Evolutionary conservation across 2,329 filamentous ascomycete genomes (phyloP).

Genomic region (Trichoderma simmonsii): DNA sequence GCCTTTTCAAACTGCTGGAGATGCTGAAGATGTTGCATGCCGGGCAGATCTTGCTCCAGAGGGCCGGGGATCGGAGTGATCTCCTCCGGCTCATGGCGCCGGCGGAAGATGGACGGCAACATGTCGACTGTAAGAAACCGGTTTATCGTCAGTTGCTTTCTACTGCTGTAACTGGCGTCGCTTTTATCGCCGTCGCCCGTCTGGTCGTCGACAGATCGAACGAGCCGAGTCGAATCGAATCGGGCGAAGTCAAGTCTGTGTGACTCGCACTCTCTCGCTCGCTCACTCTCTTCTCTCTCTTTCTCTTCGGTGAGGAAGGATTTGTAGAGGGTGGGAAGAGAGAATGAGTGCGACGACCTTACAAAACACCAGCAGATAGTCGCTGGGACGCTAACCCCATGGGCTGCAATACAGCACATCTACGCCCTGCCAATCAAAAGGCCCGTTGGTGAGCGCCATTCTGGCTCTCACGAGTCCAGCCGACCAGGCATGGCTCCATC

Average conservation of each 20-base stretch:
- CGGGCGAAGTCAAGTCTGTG: conserved; percentile 8
- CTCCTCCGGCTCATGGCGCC: conserved; percentile 45
- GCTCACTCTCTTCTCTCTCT: background rate
- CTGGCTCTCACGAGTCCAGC: conserved; percentile 2
- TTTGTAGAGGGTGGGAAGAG: conserved; percentile 1
- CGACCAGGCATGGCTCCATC: conserved; percentile 1
- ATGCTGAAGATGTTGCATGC: conserved; percentile 42
- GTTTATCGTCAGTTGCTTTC: background rate
- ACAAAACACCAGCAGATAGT: conserved; percentile 4
- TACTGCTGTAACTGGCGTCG: background rate
- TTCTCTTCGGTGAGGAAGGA: background rate
- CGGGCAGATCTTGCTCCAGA: conserved; percentile 39
- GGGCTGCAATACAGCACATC: conserved; percentile 9
- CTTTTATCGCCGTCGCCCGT: conserved; percentile 1
- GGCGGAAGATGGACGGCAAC: conserved; percentile 41
- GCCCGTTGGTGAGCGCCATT: background rate
- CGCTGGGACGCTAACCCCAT: conserved; percentile 17
- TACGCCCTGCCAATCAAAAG: conserved; percentile 7
- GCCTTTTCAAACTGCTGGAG: conserved; percentile 57
- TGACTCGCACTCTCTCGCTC: conserved; percentile 4
- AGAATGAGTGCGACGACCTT: background rate
- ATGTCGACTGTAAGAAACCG: conserved; percentile 24
- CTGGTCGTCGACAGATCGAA: conserved; percentile 16
- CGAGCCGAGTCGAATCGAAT: conserved; percentile 15
- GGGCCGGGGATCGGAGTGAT: conserved; percentile 42